Percentiles rank a stretch among this genome's conserved stretches.
Conservation (phyloP, 192 early-diverging fungal species). For the Obelidium mucronatum region DNA sequence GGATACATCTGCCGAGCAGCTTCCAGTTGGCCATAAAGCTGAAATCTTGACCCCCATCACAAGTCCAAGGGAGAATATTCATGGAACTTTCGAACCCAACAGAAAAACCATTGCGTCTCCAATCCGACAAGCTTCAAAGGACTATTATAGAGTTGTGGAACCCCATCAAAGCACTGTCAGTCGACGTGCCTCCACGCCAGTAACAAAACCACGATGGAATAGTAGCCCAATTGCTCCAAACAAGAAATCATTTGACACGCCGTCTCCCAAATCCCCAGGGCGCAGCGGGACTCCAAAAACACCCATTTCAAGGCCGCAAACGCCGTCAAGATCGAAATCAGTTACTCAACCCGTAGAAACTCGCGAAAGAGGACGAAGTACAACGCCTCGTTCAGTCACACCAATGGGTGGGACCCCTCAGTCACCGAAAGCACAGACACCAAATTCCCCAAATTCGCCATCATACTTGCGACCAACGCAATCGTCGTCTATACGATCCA, state of each 20-base stretch:
- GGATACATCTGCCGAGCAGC: no score
- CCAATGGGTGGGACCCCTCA: neutral
- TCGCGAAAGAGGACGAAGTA: neutral
- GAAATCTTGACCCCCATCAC: no score
- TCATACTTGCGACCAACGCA: slow-evolving; percentile 25
- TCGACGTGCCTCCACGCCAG: neutral
- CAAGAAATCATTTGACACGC: neutral
- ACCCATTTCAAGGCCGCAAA: neutral
- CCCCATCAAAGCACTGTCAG: no score
- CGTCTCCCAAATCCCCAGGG: neutral
- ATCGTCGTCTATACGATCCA: slow-evolving; percentile 1
- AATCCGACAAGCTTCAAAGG: no score
- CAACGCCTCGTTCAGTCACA: neutral
- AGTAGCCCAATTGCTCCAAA: neutral
- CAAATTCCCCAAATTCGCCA: neutral
- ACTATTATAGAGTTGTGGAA: no score
- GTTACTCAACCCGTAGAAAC: neutral
- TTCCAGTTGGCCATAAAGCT: no score
- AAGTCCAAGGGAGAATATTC: no score
- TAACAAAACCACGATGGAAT: neutral
- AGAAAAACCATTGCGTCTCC: no score
- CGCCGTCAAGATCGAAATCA: neutral
- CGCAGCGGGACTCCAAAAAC: neutral
- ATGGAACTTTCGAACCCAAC: no score
- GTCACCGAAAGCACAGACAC: neutral